These are phyloP conservation scores for Elsinoe arachidis DNA, from an alignment of 2,329 filamentous ascomycete species.

Conservation along the genomic window DNA sequence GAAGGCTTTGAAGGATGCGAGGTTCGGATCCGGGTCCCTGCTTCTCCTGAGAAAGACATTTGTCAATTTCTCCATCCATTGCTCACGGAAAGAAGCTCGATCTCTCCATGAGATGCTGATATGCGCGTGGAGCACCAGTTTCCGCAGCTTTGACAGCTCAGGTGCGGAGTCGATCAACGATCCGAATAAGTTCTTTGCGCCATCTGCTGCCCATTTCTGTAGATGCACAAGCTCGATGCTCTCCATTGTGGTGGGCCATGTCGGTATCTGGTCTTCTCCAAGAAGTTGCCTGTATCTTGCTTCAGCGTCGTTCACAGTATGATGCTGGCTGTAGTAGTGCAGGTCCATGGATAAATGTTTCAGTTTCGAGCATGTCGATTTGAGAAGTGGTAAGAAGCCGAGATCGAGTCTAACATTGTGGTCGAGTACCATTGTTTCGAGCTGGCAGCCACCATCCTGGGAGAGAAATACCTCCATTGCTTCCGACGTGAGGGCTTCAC, in stretches of 20 bases:
- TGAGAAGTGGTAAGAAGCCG: constrained; percentile 61
- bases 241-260: constrained; percentile 67
- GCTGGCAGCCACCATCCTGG: constrained; percentile 53
- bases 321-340: constrained; percentile 64
- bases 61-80: constrained; percentile 65
- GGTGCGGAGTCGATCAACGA: constrained; percentile 67
- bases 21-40: constrained; percentile 35
- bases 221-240: constrained; percentile 68
- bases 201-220: constrained; percentile 58
- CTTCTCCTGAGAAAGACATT: constrained; percentile 53
- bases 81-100: constrained; percentile 66
- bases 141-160: constrained; percentile 57
- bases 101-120: constrained; percentile 73
- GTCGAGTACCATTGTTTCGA: constrained; percentile 60
- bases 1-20: constrained; percentile 37
- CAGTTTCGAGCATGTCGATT: constrained; percentile 59
- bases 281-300: constrained; percentile 66
- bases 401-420: constrained; percentile 75
- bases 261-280: constrained; percentile 54
- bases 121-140: constrained; percentile 65
- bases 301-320: constrained; percentile 60
- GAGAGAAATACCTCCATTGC: constrained; percentile 57
- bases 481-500: constrained; percentile 62
- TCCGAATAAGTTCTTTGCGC: constrained; percentile 68
- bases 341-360: constrained; percentile 67